These are phyloP conservation scores for Starmerella khaoyaiensis DNA, from an alignment of 805 yeast genomes.

Conservation along the genomic window DNA sequence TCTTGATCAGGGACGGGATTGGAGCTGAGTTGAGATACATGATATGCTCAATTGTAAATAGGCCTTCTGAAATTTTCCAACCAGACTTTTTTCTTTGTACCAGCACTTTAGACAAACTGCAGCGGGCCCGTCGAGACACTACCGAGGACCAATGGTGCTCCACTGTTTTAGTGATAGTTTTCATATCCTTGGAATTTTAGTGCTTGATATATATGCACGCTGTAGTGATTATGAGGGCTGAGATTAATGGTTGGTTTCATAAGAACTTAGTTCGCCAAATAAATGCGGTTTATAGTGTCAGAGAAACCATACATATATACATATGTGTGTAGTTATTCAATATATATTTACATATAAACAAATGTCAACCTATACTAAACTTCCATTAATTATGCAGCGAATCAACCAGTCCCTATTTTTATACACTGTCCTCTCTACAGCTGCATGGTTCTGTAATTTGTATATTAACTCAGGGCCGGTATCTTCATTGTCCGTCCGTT, in stretches of 20 bases:
- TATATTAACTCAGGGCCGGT: constrained; percentile 8
- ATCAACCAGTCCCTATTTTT: constrained; percentile 25
- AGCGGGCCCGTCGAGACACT: constrained; percentile 10
- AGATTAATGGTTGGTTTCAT: constrained; percentile 23
- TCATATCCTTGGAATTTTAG: not conserved
- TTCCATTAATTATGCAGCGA: constrained; percentile 25
- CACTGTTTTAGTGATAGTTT: constrained; percentile 17
- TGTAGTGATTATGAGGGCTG: constrained; percentile 26
- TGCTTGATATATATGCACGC: constrained; percentile 13
- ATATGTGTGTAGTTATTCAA: not conserved
- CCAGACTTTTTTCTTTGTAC: constrained; percentile 2
- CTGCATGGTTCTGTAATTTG: constrained; percentile 12
- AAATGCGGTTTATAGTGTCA: constrained; percentile 25
- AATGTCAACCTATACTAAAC: constrained; percentile 1
- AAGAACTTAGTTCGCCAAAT: constrained; percentile 24
- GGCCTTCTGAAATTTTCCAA: too few relatives aligned
- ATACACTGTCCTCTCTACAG: constrained; percentile 11
- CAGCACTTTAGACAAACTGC: constrained; percentile 25
- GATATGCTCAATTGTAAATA: too few relatives aligned
- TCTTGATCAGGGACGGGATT: too few relatives aligned
- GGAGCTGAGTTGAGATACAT: too few relatives aligned
- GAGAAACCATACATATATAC: constrained; percentile 25
- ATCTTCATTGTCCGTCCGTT: constrained; percentile 4
- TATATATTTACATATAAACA: not conserved
- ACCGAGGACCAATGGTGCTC: not conserved